phyloP scores from a whole-genome alignment of 345 rosid species.

The Ceriops tagal region DNA sequence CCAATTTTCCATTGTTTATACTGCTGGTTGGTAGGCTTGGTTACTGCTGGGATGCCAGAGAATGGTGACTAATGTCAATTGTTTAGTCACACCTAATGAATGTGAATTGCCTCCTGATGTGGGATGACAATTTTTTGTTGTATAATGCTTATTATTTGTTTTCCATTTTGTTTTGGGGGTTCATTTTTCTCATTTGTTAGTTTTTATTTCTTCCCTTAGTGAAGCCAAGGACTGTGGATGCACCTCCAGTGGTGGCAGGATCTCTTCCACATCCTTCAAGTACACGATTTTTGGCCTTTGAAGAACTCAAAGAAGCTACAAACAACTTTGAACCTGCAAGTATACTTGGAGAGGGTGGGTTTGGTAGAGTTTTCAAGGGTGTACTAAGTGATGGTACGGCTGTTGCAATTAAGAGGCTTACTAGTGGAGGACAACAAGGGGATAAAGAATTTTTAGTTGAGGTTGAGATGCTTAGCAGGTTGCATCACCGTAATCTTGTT shows the following conservation, averaged over 20 bases:
- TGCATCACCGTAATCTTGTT: constrained; percentile 99
- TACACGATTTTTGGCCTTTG: constrained; percentile 81
- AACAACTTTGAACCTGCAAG: constrained; percentile 81
- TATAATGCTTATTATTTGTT: neutral
- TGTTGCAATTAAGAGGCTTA: constrained; percentile 94
- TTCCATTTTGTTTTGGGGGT: neutral
- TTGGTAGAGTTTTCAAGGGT: constrained; percentile 96
- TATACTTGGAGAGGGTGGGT: constrained; percentile 97
- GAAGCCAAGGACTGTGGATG: constrained; percentile 53
- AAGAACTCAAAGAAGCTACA: constrained; percentile 94
- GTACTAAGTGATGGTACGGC: constrained; percentile 96
- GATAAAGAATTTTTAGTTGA: constrained; percentile 94
- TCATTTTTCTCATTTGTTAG: neutral
- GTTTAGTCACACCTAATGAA: neutral
- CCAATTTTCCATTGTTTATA: neutral
- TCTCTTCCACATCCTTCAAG: constrained; percentile 84
- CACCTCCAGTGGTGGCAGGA: constrained; percentile 48
- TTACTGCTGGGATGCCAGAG: too few relatives aligned
- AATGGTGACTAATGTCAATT: neutral
- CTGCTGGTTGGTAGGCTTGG: neutral
- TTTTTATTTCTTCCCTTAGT: constrained; percentile 31
- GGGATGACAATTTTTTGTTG: neutral
- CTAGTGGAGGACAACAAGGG: constrained; percentile 91
- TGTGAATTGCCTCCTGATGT: neutral
- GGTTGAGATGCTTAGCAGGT: constrained; percentile 98